phyloP scores from a whole-genome alignment of 805 yeast species.

The Teunomyces atbi region DNA sequence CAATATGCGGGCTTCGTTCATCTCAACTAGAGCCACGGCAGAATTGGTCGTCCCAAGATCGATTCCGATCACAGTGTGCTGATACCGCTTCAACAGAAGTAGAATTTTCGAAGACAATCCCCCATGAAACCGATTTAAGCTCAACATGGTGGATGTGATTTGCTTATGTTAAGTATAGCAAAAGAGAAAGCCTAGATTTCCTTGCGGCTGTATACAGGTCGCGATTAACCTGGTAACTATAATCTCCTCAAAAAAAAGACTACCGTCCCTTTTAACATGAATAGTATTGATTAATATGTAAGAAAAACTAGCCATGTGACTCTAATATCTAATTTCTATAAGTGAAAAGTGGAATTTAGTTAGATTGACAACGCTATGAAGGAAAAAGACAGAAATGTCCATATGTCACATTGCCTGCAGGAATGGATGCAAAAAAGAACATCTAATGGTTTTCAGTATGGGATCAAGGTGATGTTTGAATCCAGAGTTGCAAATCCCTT shows the following conservation, averaged over 20 bases:
- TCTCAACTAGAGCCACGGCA: conserved; percentile 76
- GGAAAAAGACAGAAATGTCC: not conserved
- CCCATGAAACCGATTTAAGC: not conserved
- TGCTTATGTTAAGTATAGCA: not conserved
- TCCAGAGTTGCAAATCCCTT: not conserved
- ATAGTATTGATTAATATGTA: too few species aligned
- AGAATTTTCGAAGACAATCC: not conserved
- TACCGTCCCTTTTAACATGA: too few species aligned
- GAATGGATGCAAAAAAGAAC: conserved; percentile 2
- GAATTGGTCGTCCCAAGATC: conserved; percentile 87
- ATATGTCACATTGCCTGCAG: not conserved
- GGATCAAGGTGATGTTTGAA: not conserved
- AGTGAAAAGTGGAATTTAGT: too few species aligned
- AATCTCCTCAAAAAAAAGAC: not conserved
- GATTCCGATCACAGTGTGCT: conserved; percentile 60
- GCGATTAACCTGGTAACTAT: not conserved
- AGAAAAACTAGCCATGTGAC: too few species aligned
- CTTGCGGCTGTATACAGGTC: not conserved
- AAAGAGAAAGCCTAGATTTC: not conserved
- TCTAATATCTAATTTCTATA: too few species aligned
- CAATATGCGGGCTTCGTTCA: conserved; percentile 59
- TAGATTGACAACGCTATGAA: not conserved
- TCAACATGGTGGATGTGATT: not conserved
- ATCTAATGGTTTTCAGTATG: too few species aligned
- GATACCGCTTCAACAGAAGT: conserved; percentile 1